These are phyloP conservation scores for Diplosphaera chodatii DNA, from an alignment of 139 green algal species.

Conservation along the genomic window DNA sequence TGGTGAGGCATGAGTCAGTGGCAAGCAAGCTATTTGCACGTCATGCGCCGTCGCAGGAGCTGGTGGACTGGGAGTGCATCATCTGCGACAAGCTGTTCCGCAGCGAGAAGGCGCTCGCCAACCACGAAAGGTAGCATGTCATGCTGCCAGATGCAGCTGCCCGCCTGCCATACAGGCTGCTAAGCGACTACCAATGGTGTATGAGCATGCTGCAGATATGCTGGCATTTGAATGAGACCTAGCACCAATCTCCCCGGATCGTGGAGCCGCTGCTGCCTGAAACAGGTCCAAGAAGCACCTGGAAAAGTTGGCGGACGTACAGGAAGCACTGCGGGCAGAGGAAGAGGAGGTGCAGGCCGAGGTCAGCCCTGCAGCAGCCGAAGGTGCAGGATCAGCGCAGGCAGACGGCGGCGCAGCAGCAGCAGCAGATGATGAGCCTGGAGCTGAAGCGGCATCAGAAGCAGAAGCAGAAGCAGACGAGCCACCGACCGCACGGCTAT, in stretches of 20 bases:
- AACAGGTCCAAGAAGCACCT: constrained; percentile 73
- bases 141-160: background rate
- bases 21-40: no score
- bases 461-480: background rate
- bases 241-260: background rate
- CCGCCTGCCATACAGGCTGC: background rate
- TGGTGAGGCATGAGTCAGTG: no score
- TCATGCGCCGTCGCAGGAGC: constrained; percentile 26
- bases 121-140: constrained; percentile 66
- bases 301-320: constrained; percentile 40
- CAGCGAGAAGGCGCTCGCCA: constrained; percentile 67
- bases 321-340: constrained; percentile 46
- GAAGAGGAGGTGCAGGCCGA: constrained; percentile 37
- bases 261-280: background rate
- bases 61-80: constrained; percentile 61
- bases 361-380: background rate
- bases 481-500: background rate
- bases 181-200: background rate
- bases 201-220: background rate
- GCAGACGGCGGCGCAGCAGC: background rate
- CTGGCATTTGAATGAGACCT: no score
- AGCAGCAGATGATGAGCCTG: background rate
- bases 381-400: background rate
- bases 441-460: background rate
- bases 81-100: constrained; percentile 90